phyloP scores from a whole-genome alignment of 1,284 basidiomycete genomes.

The Cutaneotrichosporon sp. region DNA sequence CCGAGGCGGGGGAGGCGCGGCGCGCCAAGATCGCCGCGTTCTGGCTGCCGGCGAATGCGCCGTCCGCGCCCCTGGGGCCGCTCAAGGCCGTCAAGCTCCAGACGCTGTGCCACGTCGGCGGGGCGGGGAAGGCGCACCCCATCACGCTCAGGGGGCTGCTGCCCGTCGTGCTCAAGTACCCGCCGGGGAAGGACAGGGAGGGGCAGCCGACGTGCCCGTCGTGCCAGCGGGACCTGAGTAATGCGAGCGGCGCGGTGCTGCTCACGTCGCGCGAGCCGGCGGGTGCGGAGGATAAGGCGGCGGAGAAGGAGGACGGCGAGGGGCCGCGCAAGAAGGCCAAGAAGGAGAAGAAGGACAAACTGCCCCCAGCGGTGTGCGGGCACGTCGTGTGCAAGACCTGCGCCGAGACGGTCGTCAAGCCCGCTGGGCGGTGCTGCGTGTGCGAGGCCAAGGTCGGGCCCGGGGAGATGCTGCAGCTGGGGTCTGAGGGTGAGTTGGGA shows the following conservation, averaged over 20 bases:
- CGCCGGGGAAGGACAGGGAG: constrained; percentile 38
- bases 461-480: constrained; percentile 49
- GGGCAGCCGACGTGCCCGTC: constrained; percentile 74
- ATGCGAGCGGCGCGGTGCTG: constrained; percentile 71
- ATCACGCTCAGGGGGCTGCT: constrained; percentile 71
- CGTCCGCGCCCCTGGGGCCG: constrained; percentile 65
- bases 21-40: constrained; percentile 89
- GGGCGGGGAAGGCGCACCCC: constrained; percentile 57
- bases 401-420: constrained; percentile 74
- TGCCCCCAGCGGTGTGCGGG: constrained; percentile 59
- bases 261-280: constrained; percentile 33
- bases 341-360: constrained; percentile 43
- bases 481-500: constrained; percentile 71
- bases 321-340: constrained; percentile 36
- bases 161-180: constrained; percentile 71
- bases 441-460: constrained; percentile 63
- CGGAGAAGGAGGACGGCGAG: no score
- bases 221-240: constrained; percentile 82
- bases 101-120: constrained; percentile 78
- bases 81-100: constrained; percentile 78
- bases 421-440: constrained; percentile 73
- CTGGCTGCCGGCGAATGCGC: constrained; percentile 87
- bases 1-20: constrained; percentile 74
- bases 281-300: constrained; percentile 21
- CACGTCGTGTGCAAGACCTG: constrained; percentile 87